These are phyloP conservation scores for Monosporascus cannonballus DNA, from an alignment of 2,329 filamentous ascomycete genomes.

Conservation along the genomic window DNA sequence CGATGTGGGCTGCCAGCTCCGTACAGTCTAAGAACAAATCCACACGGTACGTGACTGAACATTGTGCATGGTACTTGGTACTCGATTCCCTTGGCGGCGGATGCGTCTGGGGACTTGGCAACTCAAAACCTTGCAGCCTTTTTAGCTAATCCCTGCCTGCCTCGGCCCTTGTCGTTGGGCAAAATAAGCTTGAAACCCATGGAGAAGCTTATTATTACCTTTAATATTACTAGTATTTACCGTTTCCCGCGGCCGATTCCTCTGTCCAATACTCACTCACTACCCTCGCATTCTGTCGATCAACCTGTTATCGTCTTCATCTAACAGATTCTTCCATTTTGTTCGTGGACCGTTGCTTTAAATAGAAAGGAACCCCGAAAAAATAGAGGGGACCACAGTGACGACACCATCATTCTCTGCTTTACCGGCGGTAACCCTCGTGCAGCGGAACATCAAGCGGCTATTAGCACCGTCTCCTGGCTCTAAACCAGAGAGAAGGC, in stretches of 20 bases:
- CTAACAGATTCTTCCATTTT: too few species aligned
- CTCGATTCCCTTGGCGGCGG: not conserved
- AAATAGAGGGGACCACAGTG: too few species aligned
- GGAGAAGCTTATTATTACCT: slow-evolving; percentile 1
- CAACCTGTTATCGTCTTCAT: not conserved
- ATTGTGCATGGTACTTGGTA: not conserved
- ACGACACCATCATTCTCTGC: too few species aligned
- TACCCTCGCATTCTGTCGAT: not conserved
- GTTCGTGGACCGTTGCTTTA: too few species aligned
- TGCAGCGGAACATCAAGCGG: too few species aligned
- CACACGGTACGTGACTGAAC: not conserved
- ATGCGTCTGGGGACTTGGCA: not conserved
- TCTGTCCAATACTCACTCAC: not conserved
- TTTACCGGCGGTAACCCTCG: too few species aligned
- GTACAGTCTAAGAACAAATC: not conserved
- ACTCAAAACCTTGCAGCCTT: not conserved
- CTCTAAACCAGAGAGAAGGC: too few species aligned
- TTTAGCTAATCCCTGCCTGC: not conserved
- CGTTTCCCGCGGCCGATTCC: not conserved
- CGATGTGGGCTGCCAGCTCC: not conserved
- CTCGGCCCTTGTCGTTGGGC: not conserved
- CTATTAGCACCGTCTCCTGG: too few species aligned
- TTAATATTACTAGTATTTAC: not conserved
- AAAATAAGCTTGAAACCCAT: slow-evolving; percentile 5
- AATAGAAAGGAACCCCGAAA: too few species aligned